These are phyloP conservation scores for Trichoderma lentiforme DNA, from an alignment of 2,329 filamentous ascomycete genomes.

Conservation along the genomic window DNA sequence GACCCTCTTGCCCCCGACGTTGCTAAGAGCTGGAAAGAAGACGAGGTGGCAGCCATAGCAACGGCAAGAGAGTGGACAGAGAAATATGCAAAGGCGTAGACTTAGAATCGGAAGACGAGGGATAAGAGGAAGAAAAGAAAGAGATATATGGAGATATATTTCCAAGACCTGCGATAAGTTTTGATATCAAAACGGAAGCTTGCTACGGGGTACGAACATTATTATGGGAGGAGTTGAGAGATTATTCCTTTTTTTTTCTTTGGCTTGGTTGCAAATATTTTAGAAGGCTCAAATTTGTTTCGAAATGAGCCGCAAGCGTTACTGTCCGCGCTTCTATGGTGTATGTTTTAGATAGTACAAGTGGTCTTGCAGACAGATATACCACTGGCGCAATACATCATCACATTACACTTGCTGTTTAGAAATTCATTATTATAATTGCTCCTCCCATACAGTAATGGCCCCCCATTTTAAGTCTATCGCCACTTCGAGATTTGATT, in stretches of 20 bases:
- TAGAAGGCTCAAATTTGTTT: slow-evolving; percentile 16
- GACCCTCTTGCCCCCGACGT: slow-evolving; percentile 98
- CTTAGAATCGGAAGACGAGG: not conserved
- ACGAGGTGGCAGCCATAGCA: slow-evolving; percentile 86
- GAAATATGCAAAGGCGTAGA: slow-evolving; percentile 64
- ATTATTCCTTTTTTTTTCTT: not conserved
- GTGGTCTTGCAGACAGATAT: not conserved
- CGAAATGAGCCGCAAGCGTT: slow-evolving; percentile 1
- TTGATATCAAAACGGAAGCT: slow-evolving; percentile 4
- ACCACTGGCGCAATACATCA: not conserved
- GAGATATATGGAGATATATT: slow-evolving; percentile 11
- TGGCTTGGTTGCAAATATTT: slow-evolving; percentile 20
- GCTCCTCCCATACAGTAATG: not conserved
- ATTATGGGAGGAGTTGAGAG: slow-evolving; percentile 24
- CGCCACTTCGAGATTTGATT: not conserved
- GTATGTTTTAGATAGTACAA: slow-evolving; percentile 13
- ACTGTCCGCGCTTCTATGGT: not conserved
- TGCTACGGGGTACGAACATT: slow-evolving; percentile 23
- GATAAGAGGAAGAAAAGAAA: not conserved
- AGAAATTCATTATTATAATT: slow-evolving; percentile 8
- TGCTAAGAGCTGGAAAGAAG: slow-evolving; percentile 96
- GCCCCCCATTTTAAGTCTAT: not conserved
- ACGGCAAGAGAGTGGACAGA: slow-evolving; percentile 91
- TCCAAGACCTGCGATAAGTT: slow-evolving; percentile 6
- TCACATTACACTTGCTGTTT: not conserved